Base-by-base conservation (phyloP, 2,329 filamentous ascomycete genomes). In the Botrytis deweyae region DNA sequence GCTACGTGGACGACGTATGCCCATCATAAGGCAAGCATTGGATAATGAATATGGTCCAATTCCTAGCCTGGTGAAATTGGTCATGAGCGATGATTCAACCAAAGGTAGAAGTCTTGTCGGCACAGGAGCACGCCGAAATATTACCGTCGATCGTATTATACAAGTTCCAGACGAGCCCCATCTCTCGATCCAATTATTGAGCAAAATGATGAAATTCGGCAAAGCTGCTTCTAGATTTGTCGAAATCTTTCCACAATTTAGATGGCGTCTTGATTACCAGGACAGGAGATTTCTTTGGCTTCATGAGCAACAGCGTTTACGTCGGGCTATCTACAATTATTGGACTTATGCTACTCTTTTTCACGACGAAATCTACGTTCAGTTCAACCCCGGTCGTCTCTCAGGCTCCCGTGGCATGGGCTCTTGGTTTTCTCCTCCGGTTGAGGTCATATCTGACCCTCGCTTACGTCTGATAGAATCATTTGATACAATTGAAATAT, bases 341-440 rank as follows among this genome's bases (percentile, higher is more conserved):
- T 81, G 80, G 80, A 80, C 77, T 25, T 81, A 81, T 49, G 77
- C 78, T 14, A 77, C 71, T 16, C 77, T 80, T 36, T 81, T 81
- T 61, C 79, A 80, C 59, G 78, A 79, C n/a, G 76, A 78, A 29
- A 74, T 75, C n/a, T 80, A 78, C 74, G 78, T 76, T 7, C 75
- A 78, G 64, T 80, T 78, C 67, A 77, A 77, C 6, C 78, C 79
- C 2, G 46, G 52, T 40, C 36, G 33, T 40, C 65, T 49, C 49
- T 55, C 46, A 7, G 25, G 25, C 9, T 4, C 14, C 33, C 42
- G n/a, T 36, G 63, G 20, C 25, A 66, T 55, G 25, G 49, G 49
- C 25, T 55, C 33, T 52, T n/a, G 29, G 33, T 67, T 40, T 33
- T n/a, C 14, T 70, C 76, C 76, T n/a, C 77, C 79, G 5, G 73